Percentiles rank a stretch among this genome's conserved stretches.
Conservation (phyloP, 2,329 filamentous ascomycete genomes). For the Colletotrichum incanum region DNA sequence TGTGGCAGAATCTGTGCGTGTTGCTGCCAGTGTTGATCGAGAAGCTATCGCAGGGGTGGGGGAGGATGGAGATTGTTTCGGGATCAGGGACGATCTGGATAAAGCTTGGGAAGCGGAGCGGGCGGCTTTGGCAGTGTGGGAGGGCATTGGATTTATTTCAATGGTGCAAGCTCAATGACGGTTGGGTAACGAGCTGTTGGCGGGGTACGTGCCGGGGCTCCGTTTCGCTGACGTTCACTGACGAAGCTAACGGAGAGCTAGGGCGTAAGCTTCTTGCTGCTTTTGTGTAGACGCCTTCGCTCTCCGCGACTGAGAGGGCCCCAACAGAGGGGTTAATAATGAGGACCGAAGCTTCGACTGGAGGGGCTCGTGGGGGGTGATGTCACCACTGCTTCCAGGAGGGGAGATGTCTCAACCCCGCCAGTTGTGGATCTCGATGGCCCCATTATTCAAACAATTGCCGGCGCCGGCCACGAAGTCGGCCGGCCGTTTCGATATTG, state of each 20-base stretch:
- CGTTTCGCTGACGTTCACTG: conserved; percentile 25
- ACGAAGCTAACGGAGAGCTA: conserved; percentile 6
- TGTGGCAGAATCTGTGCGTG: conserved; percentile 1
- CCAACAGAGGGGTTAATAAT: conserved; percentile 10
- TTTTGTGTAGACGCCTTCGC: conserved; percentile 12
- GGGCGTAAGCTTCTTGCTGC: conserved; percentile 4
- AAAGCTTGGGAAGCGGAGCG: conserved; percentile 34
- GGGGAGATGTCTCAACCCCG: conserved; percentile 9
- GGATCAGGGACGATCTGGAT: conserved; percentile 10
- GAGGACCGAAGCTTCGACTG: conserved; percentile 1
- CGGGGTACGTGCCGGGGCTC: conserved; percentile 3
- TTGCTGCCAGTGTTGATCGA: conserved; percentile 22
- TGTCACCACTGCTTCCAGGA: conserved; percentile 35
- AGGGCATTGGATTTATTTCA: conserved; percentile 24
- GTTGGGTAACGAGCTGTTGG: background rate
- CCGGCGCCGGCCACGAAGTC: conserved; percentile 30
- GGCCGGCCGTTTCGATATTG: background rate
- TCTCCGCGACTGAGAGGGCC: conserved; percentile 13
- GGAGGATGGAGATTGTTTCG: conserved; percentile 14
- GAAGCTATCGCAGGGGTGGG: conserved; percentile 10
- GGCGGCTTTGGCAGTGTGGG: conserved; percentile 22
- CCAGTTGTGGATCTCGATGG: background rate
- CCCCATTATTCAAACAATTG: background rate
- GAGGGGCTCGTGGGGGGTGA: conserved; percentile 32
- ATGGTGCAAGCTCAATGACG: conserved; percentile 10